Evolutionary conservation across 495 filamentous ascomycete species (phyloP), one percentile per base, ranked within the genome.

Genomic region (Glarea lozoyensis): DNA sequence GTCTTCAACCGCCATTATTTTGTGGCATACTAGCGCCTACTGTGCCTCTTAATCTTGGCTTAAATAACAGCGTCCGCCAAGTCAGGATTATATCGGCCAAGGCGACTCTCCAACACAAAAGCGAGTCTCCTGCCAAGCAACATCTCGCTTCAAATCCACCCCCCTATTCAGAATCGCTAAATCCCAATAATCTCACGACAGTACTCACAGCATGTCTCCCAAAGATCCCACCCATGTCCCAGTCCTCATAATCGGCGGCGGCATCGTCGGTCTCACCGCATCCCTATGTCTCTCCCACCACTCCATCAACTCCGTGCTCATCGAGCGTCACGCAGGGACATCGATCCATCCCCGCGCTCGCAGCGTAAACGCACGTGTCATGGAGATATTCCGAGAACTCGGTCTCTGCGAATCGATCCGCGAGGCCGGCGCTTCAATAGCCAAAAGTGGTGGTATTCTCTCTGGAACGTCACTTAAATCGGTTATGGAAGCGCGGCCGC

Each of bases 271-370:
- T 3, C 68, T 68, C 17, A 55, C 61, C 1, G 49, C 74, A 13
- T 72, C 70, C 15, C 67, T 55, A 40, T 50, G 35, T 34, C 41
- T 27, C 31, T 24, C 19, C 24, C 21, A 19, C 12, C 23, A 40
- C 61, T 59, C 62, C 6, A 50, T 70, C 19, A 56, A 49, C 5
- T 68, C 66, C 0, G 51, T 73, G n/a, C 62, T 73, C 47, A 57
- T 76, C 40, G 63, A 59, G 40, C 44, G 58, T 17, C 58, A 60
- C 4, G 45, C 64, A 4, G 62, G 60, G n/a, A 72, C 59, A 9
- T 68, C 71, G 13, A 54, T 65, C 37, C 70, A 69, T 23, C 72
- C 72, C 0, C 56, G 72, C 12, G 70, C 69, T 0, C 70, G 75
- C 27, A 67, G 69, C 30, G 49, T 44, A n/a, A 53, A 49, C 48